Evolutionary conservation across 1,284 basidiomycete genomes (phyloP), one percentile per base, ranked within the genome.

Genomic region (Marasmius oreades): DNA sequence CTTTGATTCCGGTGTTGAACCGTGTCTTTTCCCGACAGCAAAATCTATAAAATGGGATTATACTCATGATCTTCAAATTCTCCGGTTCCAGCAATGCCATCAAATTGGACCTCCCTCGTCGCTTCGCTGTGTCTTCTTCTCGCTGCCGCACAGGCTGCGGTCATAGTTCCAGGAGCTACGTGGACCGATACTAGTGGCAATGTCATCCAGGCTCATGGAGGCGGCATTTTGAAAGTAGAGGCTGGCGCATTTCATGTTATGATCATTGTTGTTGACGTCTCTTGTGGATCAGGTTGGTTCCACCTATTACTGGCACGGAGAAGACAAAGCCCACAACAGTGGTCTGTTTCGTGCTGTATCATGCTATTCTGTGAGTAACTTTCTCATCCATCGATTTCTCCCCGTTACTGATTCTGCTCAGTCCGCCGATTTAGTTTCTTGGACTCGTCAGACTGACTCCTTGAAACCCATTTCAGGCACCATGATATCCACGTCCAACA

Each of bases 171-270:
- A 20, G 84, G 84, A 23, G 82, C 84, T n/a, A 72, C 76, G 3
- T 85, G 83, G 84, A 80, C 75, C 5, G 84, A 86, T 63, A 85
- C 81, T 7, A 77, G 73, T 59, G 84, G 84, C 3, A 84, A 80
- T 63, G 68, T 75, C n/a, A 85, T 85, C 16, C 84, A 86, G 63
- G 83, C 81, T 6, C 84, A 86, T 66, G 83, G 84, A 5, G 83
- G 76, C 7, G 83, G 83, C 1, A 73, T 86, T 51, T 58, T 86
- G 24, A 82, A 83, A 69, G 83, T 81, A 31, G 28, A 31, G 58
- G 26, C 59, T 56, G 36, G 12, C 33, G 44, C 50, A 23, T 23
- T 26, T 22, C 10, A 33, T 18, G 43, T 42, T 47, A 39, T 46
- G 36, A 26, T n/a, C n/a, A n/a, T n/a, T n/a, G n/a, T n/a, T n/a